Evolutionary conservation across 257 asterid species (phyloP).

Genomic region (Salvia splendens): DNA sequence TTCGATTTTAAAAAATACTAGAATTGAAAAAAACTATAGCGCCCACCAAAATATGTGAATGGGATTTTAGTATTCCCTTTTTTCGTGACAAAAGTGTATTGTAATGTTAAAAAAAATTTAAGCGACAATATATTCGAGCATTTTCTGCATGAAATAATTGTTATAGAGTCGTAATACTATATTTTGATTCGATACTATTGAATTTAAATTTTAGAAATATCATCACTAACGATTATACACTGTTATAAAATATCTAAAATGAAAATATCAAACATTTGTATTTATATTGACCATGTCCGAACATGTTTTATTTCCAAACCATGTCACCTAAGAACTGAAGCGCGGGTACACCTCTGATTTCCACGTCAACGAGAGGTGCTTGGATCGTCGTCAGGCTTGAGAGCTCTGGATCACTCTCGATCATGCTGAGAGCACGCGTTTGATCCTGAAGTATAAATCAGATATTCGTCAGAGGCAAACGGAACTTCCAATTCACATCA

Average conservation of each 20-base stretch:
- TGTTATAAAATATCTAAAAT: no score
- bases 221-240: no score
- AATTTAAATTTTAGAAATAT: no score
- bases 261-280: no score
- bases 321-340: slow-evolving; percentile 94
- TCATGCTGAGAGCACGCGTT: slow-evolving; percentile 63
- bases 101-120: background rate
- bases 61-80: no score
- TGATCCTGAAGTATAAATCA: slow-evolving; percentile 64
- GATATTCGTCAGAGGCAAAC: background rate
- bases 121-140: background rate
- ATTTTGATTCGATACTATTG: no score
- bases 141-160: no score
- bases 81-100: background rate
- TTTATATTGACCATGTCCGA: no score
- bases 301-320: slow-evolving; percentile 73
- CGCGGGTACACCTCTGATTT: slow-evolving; percentile 98
- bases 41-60: background rate
- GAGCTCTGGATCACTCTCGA: slow-evolving; percentile 75
- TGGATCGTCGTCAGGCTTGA: slow-evolving; percentile 60
- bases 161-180: no score
- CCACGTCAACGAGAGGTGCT: slow-evolving; percentile 97
- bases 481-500: background rate
- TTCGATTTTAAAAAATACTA: background rate
- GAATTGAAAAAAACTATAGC: background rate